A percentile compares a stretch with the other conserved stretches of the same genome.
phyloP scores from a whole-genome alignment of 129 eudicot genomes.

The Artemisia tridentata region DNA sequence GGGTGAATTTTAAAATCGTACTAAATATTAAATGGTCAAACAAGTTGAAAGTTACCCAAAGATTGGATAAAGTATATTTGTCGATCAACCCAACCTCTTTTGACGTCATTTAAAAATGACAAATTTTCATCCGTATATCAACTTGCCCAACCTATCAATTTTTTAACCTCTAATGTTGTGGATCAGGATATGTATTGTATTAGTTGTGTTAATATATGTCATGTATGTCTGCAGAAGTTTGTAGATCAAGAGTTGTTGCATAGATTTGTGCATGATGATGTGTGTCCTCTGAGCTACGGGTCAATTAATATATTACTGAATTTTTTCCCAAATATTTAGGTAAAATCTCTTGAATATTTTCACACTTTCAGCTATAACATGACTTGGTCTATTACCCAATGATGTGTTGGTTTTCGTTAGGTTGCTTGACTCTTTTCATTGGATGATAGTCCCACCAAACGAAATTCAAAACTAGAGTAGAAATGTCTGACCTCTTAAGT shows the following conservation, averaged over 20 bases:
- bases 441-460: slow-evolving; percentile 42
- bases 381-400: not conserved
- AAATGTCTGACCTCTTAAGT: slow-evolving; percentile 44
- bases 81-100: not conserved
- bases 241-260: slow-evolving; percentile 49
- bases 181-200: not conserved
- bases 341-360: slow-evolving; percentile 14
- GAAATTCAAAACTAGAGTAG: slow-evolving; percentile 37
- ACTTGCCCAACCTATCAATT: not conserved
- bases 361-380: not conserved
- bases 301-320: slow-evolving; percentile 15
- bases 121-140: too few species aligned
- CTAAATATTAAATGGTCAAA: too few species aligned
- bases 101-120: not conserved
- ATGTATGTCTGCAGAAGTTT: slow-evolving; percentile 38
- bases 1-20: too few species aligned
- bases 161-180: not conserved
- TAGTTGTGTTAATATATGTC: slow-evolving; percentile 2
- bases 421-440: slow-evolving; percentile 41
- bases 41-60: too few species aligned
- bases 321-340: slow-evolving; percentile 38
- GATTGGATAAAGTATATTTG: not conserved
- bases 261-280: slow-evolving; percentile 71
- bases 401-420: slow-evolving; percentile 28
- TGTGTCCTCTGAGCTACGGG: slow-evolving; percentile 51